phyloP scores from a whole-genome alignment of 495 filamentous ascomycete genomes.

The Penicillium atrosanguineum region DNA sequence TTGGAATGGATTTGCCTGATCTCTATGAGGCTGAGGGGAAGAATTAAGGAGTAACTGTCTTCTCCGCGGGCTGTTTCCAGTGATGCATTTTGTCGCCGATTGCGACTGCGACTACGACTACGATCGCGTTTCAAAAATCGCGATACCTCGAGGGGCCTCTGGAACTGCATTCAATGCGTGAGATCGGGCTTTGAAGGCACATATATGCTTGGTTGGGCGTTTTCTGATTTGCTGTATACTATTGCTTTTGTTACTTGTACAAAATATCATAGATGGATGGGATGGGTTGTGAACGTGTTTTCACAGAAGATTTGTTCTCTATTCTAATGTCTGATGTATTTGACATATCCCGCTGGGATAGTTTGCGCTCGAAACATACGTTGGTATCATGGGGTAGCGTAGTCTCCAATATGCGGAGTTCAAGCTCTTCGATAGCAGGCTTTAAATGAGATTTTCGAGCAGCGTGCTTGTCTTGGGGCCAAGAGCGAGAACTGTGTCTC shows the following conservation, averaged over 20 bases:
- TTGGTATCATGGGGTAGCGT: neutral
- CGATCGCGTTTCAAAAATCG: neutral
- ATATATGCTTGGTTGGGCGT: neutral
- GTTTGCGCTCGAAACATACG: neutral
- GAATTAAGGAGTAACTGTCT: conserved; percentile 9
- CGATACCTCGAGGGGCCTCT: neutral
- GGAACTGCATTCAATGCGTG: neutral
- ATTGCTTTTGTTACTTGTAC: neutral
- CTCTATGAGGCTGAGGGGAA: conserved; percentile 23
- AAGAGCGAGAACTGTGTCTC: neutral
- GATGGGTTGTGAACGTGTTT: neutral
- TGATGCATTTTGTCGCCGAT: neutral
- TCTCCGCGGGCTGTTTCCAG: neutral
- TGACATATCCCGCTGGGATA: neutral
- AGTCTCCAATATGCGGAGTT: neutral
- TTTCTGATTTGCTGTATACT: conserved; percentile 2
- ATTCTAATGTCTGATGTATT: neutral
- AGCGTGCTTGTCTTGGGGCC: neutral
- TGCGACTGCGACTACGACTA: neutral
- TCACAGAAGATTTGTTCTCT: neutral
- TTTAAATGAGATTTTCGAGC: neutral
- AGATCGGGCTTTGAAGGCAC: neutral
- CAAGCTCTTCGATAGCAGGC: neutral
- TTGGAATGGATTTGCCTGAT: conserved; percentile 81
- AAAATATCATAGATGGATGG: neutral